Evolutionary conservation across 1,284 basidiomycete species (phyloP).

Genomic region (Tetrapyrgos nigripes): DNA sequence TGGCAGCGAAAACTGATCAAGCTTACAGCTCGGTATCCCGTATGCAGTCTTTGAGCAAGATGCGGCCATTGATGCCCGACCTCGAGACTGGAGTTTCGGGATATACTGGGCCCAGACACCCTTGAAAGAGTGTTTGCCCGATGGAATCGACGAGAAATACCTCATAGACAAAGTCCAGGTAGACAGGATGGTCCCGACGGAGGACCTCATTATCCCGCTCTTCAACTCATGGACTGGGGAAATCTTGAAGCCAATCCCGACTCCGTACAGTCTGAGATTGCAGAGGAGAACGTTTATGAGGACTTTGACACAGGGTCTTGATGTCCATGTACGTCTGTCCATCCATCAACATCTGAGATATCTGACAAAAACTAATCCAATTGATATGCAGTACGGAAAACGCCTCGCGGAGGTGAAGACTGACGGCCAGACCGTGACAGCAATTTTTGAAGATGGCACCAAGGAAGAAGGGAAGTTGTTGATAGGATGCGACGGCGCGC

Average conservation of each 20-base stretch:
- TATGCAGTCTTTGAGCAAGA: slow-evolving; percentile 10
- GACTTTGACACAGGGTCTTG: background rate
- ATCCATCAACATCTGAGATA: background rate
- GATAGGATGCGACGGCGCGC: slow-evolving; percentile 5
- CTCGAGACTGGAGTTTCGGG: slow-evolving; percentile 8
- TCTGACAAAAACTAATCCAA: background rate
- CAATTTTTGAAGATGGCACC: slow-evolving; percentile 3
- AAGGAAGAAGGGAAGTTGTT: background rate
- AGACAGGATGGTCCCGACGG: background rate
- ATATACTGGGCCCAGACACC: slow-evolving; percentile 9
- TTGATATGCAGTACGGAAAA: slow-evolving; percentile 7
- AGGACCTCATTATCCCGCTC: background rate
- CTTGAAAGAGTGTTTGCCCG: slow-evolving; percentile 1
- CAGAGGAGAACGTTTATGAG: slow-evolving; percentile 1
- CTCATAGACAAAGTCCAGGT: background rate
- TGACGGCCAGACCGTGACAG: background rate
- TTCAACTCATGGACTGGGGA: slow-evolving; percentile 6
- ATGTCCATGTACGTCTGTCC: background rate
- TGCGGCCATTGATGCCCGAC: background rate
- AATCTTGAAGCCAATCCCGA: background rate
- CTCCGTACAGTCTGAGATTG: background rate
- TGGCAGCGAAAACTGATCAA: background rate
- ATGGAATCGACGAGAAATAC: background rate
- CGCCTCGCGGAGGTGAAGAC: background rate
- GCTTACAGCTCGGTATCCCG: slow-evolving; percentile 2